Conservation (phyloP, 768 basidiomycete species). For the Trametes maxima region DNA sequence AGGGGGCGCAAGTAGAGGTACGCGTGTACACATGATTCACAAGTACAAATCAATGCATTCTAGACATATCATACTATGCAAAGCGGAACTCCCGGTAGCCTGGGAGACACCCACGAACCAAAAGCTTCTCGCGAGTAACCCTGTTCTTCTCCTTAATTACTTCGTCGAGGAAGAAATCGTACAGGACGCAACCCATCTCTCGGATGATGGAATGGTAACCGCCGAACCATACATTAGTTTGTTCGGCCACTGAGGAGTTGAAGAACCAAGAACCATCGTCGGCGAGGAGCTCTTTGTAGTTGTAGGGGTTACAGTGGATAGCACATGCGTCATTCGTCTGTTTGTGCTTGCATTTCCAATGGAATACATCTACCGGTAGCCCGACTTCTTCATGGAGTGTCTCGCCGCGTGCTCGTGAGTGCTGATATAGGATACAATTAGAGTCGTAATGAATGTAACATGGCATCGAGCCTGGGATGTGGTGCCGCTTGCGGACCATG, state of each 20-base stretch:
- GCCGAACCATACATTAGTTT: slow-evolving; percentile 39
- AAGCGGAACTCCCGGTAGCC: not conserved
- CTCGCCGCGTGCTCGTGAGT: slow-evolving; percentile 27
- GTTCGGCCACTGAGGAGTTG: slow-evolving; percentile 40
- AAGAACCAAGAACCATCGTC: slow-evolving; percentile 30
- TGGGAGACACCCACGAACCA: not conserved
- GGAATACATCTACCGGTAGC: slow-evolving; percentile 41
- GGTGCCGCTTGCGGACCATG: not conserved
- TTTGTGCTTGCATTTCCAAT: slow-evolving; percentile 41
- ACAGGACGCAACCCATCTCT: slow-evolving; percentile 27
- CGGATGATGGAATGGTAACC: slow-evolving; percentile 34
- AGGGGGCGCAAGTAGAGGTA: too few species aligned
- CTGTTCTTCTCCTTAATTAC: not conserved
- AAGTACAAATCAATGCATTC: too few species aligned
- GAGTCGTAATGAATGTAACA: not conserved
- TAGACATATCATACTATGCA: not conserved
- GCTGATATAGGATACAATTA: slow-evolving; percentile 25
- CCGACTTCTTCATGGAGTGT: slow-evolving; percentile 26
- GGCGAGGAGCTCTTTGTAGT: slow-evolving; percentile 27
- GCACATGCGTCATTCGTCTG: slow-evolving; percentile 31
- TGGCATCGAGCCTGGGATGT: not conserved
- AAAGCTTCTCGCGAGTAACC: not conserved
- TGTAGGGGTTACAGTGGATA: slow-evolving; percentile 33
- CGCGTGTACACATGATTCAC: too few species aligned
- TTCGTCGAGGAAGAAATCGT: not conserved